Base-by-base conservation (phyloP, 345 rosid genomes). In the Gossypioides kirkii region DNA sequence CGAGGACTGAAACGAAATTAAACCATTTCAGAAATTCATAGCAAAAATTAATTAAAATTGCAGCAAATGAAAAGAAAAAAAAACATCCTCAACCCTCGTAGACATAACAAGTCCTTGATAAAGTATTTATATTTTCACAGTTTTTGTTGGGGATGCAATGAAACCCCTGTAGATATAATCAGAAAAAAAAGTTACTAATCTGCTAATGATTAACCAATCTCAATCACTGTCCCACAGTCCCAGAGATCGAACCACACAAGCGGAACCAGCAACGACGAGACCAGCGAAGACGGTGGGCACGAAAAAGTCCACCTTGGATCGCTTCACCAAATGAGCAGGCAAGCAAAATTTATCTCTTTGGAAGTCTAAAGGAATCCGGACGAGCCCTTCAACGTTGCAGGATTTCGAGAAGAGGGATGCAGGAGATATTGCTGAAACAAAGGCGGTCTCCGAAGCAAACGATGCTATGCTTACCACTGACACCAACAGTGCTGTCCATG, bases 241-340 rank as follows among this genome's bases (percentile, higher is more conserved):
- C 61, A 82, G 45, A 62, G 82, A 82, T 60, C 81, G 81, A 62
- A 85, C 78, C 50, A 71, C 54, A 14, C 69, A 85, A 55, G 84
- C 80, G 3, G 86, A 81, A 16, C 75, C 78, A 18, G 76, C 69
- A 38, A 85, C 84, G 38, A 78, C 61, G 58, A 83, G 53, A 2
- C 78, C 82, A 1, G 81, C 76, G 26, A 85, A 81, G 25, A 83
- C 53, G 10, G 82, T 70, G 1, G 84, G 89, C 59, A 78, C 78
- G 14, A 83, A 73, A 73, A 80, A 80, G 74, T 84, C 89, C 47
- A 78, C 62, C 8, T 69, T 66, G 25, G 86, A 83, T 61, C 77
- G 73, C 55, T 47, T 72, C 70, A 82, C 67, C 80, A 78, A 68
- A 20, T 73, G 74, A 64, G 77, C 72, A 5, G 81, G 87, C 69